A percentile compares a stretch with the other conserved stretches of the same genome.
These are phyloP conservation scores for Yamadazyma mexicana DNA, from an alignment of 1,139 yeast genomes.

Conservation along the genomic window DNA sequence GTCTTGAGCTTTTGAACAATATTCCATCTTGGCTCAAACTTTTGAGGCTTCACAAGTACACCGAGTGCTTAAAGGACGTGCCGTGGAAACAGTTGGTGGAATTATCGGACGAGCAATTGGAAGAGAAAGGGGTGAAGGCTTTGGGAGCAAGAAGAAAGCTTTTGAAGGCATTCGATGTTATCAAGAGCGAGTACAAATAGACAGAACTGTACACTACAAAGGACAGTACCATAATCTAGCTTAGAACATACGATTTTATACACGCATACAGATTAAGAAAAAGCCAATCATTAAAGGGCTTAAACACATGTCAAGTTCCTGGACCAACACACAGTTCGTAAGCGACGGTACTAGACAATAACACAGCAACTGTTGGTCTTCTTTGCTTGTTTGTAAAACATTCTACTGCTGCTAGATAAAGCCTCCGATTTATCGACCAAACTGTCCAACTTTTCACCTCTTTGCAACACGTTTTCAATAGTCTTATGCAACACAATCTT, in stretches of 20 bases:
- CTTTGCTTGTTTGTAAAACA: constrained; percentile 97
- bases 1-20: constrained; percentile 64
- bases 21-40: constrained; percentile 93
- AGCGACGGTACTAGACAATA: constrained; percentile 47
- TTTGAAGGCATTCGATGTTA: constrained; percentile 86
- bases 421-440: constrained; percentile 96
- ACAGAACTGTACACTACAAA: not conserved
- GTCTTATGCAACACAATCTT: constrained; percentile 95
- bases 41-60: constrained; percentile 87
- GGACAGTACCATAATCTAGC: not conserved
- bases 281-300: too few relatives aligned
- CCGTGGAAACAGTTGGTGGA: constrained; percentile 80
- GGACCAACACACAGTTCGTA: too few relatives aligned
- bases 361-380: constrained; percentile 96
- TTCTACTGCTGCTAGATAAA: constrained; percentile 79
- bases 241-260: not conserved
- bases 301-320: too few relatives aligned
- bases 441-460: constrained; percentile 94
- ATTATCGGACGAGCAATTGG: constrained; percentile 67
- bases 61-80: constrained; percentile 73
- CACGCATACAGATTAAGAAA: not conserved
- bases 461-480: constrained; percentile 87
- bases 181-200: constrained; percentile 30
- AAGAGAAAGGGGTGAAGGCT: constrained; percentile 82
- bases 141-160: constrained; percentile 93